Conservation (phyloP, 2,329 filamentous ascomycete species). For the Penicillium capsulatum region DNA sequence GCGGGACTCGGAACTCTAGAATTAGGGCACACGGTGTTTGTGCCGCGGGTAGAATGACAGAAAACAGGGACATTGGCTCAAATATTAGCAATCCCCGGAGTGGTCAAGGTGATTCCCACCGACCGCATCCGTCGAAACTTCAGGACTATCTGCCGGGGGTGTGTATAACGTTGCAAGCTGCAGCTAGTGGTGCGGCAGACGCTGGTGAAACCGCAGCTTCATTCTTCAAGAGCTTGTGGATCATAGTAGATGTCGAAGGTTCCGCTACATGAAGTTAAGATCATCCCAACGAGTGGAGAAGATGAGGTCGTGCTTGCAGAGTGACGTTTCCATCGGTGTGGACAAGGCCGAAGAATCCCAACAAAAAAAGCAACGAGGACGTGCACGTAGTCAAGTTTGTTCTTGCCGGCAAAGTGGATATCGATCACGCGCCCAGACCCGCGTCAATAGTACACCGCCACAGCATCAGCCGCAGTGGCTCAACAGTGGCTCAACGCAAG, state of each 20-base stretch:
- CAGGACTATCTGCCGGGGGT: not conserved
- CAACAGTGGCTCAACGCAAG: slow-evolving; percentile 17
- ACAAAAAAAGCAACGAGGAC: slow-evolving; percentile 14
- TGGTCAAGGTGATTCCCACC: no score
- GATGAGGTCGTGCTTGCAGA: not conserved
- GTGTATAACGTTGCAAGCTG: no score
- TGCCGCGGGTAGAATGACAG: no score
- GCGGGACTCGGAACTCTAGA: not conserved
- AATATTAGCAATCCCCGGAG: no score
- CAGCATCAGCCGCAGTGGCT: slow-evolving; percentile 16
- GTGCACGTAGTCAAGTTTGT: slow-evolving; percentile 3
- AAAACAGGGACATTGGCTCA: no score
- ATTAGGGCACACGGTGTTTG: no score
- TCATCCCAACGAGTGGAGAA: not conserved
- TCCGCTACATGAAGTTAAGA: not conserved
- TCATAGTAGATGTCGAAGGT: no score
- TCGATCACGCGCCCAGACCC: not conserved
- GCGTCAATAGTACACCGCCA: slow-evolving; percentile 17
- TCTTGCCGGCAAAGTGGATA: not conserved
- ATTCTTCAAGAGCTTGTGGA: not conserved
- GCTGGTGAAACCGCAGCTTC: not conserved
- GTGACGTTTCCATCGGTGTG: slow-evolving; percentile 1
- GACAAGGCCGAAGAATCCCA: slow-evolving; percentile 5
- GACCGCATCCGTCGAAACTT: no score
- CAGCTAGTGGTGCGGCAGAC: no score